These are phyloP conservation scores for Haematococcus sp. DNA, from an alignment of 139 green algal species.

Conservation along the genomic window DNA sequence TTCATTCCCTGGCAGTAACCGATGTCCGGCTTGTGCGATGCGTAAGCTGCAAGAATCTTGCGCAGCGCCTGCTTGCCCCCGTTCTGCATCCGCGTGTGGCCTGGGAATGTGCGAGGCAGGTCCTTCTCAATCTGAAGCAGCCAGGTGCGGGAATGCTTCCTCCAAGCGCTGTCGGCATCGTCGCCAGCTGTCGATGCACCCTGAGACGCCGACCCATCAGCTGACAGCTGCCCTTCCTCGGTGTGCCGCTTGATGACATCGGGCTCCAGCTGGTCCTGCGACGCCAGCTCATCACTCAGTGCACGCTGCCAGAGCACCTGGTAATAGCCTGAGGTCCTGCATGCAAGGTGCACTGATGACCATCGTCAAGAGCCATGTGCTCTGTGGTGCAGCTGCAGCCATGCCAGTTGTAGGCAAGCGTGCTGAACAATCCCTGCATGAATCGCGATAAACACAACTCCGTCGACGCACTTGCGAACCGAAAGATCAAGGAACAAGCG, in stretches of 20 bases:
- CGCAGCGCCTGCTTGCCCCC: constrained; percentile 57
- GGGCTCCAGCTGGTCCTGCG: neutral
- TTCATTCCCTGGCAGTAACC: constrained; percentile 94
- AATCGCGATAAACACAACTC: no score
- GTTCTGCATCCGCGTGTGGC: constrained; percentile 39
- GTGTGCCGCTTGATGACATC: constrained; percentile 9
- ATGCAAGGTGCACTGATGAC: no score
- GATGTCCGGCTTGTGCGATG: constrained; percentile 64
- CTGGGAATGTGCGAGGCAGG: constrained; percentile 77
- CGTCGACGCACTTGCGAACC: no score
- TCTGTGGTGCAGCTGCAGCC: no score
- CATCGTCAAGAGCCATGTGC: no score
- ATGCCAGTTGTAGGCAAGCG: no score
- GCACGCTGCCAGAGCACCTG: neutral
- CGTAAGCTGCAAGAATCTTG: constrained; percentile 72
- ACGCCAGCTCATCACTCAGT: neutral
- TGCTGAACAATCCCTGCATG: no score
- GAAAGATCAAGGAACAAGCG: no score
- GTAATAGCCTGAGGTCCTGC: neutral
- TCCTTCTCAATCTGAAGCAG: constrained; percentile 84
- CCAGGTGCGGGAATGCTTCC: constrained; percentile 40
- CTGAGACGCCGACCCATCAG: neutral
- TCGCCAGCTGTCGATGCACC: neutral
- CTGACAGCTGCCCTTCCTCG: neutral
- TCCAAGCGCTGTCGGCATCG: neutral